Conservation (phyloP, 2,329 filamentous ascomycete species). For the Thielaviopsis cerberus region DNA sequence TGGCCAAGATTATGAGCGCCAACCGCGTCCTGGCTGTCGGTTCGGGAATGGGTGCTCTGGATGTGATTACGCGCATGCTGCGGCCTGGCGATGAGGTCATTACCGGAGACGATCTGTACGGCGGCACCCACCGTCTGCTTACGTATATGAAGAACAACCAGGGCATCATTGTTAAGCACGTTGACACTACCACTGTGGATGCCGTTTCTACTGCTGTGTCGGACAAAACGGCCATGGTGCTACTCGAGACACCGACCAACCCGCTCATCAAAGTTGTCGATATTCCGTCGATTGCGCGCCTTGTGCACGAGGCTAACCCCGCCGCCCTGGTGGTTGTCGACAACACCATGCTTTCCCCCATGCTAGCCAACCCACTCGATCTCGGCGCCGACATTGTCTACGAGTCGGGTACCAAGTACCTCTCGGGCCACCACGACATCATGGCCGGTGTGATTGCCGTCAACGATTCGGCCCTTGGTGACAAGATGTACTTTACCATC, state of each 20-base stretch:
- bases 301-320: conserved; percentile 60
- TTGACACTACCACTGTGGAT: conserved; percentile 72
- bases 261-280: conserved; percentile 97
- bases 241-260: conserved; percentile 92
- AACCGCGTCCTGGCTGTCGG: conserved; percentile 79
- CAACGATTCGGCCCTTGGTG: conserved; percentile 63
- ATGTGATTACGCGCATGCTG: conserved; percentile 83
- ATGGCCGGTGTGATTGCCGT: conserved; percentile 95
- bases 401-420: conserved; percentile 92
- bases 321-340: conserved; percentile 77
- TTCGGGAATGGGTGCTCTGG: conserved; percentile 91
- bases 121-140: conserved; percentile 80
- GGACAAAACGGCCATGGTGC: conserved; percentile 78
- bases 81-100: conserved; percentile 91
- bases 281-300: conserved; percentile 57
- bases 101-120: conserved; percentile 91
- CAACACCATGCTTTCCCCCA: conserved; percentile 96
- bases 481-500: conserved; percentile 91
- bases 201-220: conserved; percentile 50
- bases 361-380: conserved; percentile 84
- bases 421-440: conserved; percentile 94
- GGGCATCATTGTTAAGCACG: conserved; percentile 85
- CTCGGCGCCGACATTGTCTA: conserved; percentile 92
- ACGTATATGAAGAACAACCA: conserved; percentile 81
- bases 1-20: conserved; percentile 98